A percentile compares a stretch with the other conserved stretches of the same genome.
Conservation (phyloP, 1,284 basidiomycete species). For the Marasmius tenuissimus region DNA sequence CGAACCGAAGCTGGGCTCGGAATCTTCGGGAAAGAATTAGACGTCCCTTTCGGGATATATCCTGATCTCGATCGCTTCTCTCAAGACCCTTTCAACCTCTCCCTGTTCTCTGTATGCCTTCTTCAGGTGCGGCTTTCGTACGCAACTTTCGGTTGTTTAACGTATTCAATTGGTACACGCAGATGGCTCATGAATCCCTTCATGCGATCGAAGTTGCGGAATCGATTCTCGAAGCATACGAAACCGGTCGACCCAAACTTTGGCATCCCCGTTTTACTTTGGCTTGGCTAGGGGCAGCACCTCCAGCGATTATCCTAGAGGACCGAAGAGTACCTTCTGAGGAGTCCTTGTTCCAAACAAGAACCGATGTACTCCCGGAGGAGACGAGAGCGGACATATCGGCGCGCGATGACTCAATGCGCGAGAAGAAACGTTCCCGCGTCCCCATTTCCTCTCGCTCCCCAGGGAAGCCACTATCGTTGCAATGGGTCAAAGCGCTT, state of each 20-base stretch:
- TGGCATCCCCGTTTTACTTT: slow-evolving; percentile 46
- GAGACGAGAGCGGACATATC: slow-evolving; percentile 25
- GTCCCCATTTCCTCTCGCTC: too few species aligned
- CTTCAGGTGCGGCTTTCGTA: slow-evolving; percentile 36
- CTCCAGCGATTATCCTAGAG: slow-evolving; percentile 38
- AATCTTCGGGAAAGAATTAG: slow-evolving; percentile 31
- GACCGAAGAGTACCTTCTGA: slow-evolving; percentile 29
- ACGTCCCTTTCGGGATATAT: slow-evolving; percentile 26
- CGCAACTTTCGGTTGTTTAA: background rate
- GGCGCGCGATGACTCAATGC: slow-evolving; percentile 9
- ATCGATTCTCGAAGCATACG: slow-evolving; percentile 33
- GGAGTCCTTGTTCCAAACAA: slow-evolving; percentile 12
- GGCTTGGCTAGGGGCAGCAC: slow-evolving; percentile 47
- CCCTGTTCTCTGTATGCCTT: slow-evolving; percentile 43
- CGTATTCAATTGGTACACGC: background rate
- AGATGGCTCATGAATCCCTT: slow-evolving; percentile 48
- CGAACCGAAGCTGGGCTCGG: slow-evolving; percentile 33
- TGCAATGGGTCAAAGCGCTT: background rate
- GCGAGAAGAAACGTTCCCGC: too few species aligned
- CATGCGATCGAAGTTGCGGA: slow-evolving; percentile 35
- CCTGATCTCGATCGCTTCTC: slow-evolving; percentile 26
- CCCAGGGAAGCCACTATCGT: too few species aligned
- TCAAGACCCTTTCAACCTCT: slow-evolving; percentile 35
- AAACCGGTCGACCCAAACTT: slow-evolving; percentile 34
- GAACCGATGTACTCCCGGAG: slow-evolving; percentile 11